phyloP scores from a whole-genome alignment of 805 yeast species.

The Candida gorgasii region DNA sequence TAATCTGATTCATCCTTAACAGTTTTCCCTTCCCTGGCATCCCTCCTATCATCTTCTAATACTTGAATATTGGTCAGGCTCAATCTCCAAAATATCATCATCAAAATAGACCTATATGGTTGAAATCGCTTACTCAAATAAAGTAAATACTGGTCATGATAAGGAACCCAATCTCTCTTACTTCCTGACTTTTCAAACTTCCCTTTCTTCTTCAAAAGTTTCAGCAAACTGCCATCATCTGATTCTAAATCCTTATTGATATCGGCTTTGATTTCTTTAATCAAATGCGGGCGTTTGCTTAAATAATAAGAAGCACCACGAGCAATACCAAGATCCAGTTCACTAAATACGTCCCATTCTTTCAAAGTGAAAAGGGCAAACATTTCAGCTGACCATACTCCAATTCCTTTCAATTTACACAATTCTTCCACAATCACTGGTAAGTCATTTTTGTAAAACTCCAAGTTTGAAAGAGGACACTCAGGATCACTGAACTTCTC shows the following conservation, averaged over 20 bases:
- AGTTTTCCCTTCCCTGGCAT: background rate
- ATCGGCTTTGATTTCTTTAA: slow-evolving; percentile 41
- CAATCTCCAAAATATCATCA: slow-evolving; percentile 74
- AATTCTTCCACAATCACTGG: slow-evolving; percentile 51
- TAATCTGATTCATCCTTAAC: background rate
- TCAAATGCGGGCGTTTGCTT: slow-evolving; percentile 46
- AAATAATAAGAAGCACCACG: slow-evolving; percentile 74
- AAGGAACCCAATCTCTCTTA: slow-evolving; percentile 65
- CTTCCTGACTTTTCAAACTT: slow-evolving; percentile 38
- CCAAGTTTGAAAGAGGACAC: slow-evolving; percentile 29
- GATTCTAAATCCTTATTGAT: slow-evolving; percentile 23
- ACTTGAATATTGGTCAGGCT: slow-evolving; percentile 58
- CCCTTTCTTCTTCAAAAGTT: slow-evolving; percentile 33
- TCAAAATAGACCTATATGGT: slow-evolving; percentile 69
- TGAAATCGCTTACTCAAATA: slow-evolving; percentile 56
- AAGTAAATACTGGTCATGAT: slow-evolving; percentile 58
- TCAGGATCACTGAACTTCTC: slow-evolving; percentile 48
- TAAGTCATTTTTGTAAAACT: slow-evolving; percentile 39
- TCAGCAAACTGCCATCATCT: slow-evolving; percentile 34
- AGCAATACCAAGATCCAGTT: slow-evolving; percentile 82
- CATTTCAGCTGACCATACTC: slow-evolving; percentile 90
- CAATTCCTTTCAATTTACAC: slow-evolving; percentile 66
- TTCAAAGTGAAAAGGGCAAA: slow-evolving; percentile 70
- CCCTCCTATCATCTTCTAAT: slow-evolving; percentile 20
- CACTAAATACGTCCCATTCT: slow-evolving; percentile 69